Evolutionary conservation across 495 filamentous ascomycete species (phyloP).

Genomic region (Neurospora cerealis): DNA sequence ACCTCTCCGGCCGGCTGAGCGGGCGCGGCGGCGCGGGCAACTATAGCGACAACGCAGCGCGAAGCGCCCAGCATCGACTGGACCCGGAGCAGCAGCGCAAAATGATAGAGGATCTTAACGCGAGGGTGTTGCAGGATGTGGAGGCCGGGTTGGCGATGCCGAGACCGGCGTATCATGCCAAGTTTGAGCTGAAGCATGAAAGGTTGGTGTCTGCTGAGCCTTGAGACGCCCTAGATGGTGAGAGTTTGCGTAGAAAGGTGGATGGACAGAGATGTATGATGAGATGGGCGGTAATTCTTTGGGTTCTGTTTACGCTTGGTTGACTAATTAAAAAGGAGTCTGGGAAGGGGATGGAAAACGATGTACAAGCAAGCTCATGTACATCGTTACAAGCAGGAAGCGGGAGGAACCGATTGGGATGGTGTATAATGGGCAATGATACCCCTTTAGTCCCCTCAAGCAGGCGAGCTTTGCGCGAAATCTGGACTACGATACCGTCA

Average conservation of each 20-base stretch:
- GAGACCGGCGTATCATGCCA: constrained; percentile 20
- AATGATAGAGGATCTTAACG: constrained; percentile 21
- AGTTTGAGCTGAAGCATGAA: constrained; percentile 13
- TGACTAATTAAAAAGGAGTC: background rate
- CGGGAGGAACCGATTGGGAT: background rate
- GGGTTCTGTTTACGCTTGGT: background rate
- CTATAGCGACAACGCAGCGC: constrained; percentile 25
- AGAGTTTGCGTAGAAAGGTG: background rate
- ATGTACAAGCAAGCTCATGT: background rate
- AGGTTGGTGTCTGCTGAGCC: constrained; percentile 1
- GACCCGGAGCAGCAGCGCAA: constrained; percentile 20
- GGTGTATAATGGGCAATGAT: background rate
- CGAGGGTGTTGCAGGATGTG: constrained; percentile 33
- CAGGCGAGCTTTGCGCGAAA: background rate
- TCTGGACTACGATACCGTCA: background rate
- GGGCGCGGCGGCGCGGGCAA: constrained; percentile 55
- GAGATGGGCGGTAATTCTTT: background rate
- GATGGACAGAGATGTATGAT: background rate
- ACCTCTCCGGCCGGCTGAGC: constrained; percentile 6
- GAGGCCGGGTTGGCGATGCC: constrained; percentile 34
- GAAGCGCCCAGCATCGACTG: constrained; percentile 8
- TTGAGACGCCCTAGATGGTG: background rate
- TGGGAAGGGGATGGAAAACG: background rate
- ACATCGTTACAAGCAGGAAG: background rate
- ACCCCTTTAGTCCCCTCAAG: background rate